phyloP scores from a whole-genome alignment of 768 basidiomycete species.

The Mycena rebaudengoi region DNA sequence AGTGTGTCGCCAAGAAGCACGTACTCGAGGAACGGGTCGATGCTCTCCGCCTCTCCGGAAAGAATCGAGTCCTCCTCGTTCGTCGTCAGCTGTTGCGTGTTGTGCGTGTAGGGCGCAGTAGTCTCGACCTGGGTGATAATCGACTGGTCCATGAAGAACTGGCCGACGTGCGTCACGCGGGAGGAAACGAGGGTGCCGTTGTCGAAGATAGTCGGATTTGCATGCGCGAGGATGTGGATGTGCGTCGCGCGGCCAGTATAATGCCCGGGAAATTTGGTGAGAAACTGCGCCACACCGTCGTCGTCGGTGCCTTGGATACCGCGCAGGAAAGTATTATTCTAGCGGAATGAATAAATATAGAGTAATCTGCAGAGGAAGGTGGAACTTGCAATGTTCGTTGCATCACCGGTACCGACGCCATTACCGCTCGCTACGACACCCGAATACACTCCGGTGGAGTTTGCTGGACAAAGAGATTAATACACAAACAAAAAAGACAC shows the following conservation, averaged over 20 bases:
- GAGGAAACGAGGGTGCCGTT: conserved; percentile 22
- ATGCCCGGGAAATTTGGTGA: conserved; percentile 26
- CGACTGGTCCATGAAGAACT: conserved; percentile 27
- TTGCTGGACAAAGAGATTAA: not conserved
- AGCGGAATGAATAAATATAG: not conserved
- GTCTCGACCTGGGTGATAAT: conserved; percentile 19
- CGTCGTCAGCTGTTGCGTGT: conserved; percentile 19
- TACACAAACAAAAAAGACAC: too few species aligned
- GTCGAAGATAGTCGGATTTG: conserved; percentile 18
- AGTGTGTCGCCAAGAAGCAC: conserved; percentile 17
- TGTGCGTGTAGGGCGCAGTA: conserved; percentile 17
- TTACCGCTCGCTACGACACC: conserved; percentile 25
- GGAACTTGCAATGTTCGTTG: conserved; percentile 3
- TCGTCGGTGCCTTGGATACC: conserved; percentile 23
- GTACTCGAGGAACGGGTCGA: conserved; percentile 24
- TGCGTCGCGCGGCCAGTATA: conserved; percentile 26
- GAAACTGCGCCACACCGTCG: conserved; percentile 27
- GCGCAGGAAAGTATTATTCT: conserved; percentile 23
- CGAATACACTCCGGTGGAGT: conserved; percentile 27
- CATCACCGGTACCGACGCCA: conserved; percentile 8
- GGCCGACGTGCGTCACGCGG: conserved; percentile 24
- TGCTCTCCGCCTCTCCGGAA: conserved; percentile 1
- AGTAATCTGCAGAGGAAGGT: not conserved
- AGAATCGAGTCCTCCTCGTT: conserved; percentile 24
- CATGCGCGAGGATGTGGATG: conserved; percentile 27